phyloP scores from a whole-genome alignment of 805 yeast species.

The Kazachstania psychrophila region DNA sequence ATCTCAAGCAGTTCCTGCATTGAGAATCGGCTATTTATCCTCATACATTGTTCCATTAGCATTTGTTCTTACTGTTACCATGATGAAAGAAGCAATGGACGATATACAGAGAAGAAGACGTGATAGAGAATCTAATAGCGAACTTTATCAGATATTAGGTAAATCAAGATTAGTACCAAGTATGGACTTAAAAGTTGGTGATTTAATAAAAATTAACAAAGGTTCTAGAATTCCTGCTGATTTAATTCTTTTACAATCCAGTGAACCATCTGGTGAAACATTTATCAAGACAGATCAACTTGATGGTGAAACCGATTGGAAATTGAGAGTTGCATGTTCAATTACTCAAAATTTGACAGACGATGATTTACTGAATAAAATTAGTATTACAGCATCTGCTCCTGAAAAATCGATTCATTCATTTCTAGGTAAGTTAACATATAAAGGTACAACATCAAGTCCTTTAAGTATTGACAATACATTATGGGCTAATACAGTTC shows the following conservation, averaged over 20 bases:
- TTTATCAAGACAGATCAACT: constrained; percentile 95
- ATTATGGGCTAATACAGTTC: constrained; percentile 95
- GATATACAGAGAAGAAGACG: constrained; percentile 85
- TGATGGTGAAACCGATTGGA: constrained; percentile 99
- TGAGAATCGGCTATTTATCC: constrained; percentile 86
- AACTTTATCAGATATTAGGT: constrained; percentile 63
- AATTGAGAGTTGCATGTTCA: constrained; percentile 68
- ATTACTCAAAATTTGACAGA: constrained; percentile 55
- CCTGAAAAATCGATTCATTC: constrained; percentile 80
- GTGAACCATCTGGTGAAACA: constrained; percentile 75
- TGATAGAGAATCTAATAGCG: constrained; percentile 82
- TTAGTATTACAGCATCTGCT: constrained; percentile 57
- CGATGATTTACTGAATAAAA: constrained; percentile 40
- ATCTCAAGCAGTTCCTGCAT: constrained; percentile 81
- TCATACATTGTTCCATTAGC: constrained; percentile 91
- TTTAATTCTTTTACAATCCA: constrained; percentile 71
- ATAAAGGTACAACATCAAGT: constrained; percentile 43
- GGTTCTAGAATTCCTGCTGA: constrained; percentile 92
- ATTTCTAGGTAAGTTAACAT: constrained; percentile 66
- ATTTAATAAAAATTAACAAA: constrained; percentile 67
- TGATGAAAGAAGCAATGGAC: constrained; percentile 92
- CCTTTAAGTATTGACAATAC: constrained; percentile 84
- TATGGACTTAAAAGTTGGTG: constrained; percentile 73
- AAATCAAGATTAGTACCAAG: constrained; percentile 38
- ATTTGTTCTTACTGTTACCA: constrained; percentile 84